A percentile compares a stretch with the other conserved stretches of the same genome.
These are phyloP conservation scores for Fusarium continuum DNA, from an alignment of 2,329 filamentous ascomycete genomes.

Conservation along the genomic window DNA sequence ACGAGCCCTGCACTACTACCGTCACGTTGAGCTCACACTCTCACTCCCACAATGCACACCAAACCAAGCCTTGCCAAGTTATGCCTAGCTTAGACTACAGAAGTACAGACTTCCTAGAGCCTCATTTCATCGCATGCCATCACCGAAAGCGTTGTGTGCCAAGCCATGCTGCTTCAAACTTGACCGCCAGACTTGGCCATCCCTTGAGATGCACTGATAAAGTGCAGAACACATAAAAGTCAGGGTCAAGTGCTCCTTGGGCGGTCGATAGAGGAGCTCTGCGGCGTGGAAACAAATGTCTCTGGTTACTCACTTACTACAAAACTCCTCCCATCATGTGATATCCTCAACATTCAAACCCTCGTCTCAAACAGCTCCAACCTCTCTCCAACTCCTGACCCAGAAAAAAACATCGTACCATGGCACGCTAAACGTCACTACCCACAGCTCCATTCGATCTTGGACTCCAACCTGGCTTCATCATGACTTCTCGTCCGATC, in stretches of 20 bases:
- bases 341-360: not conserved
- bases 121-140: constrained; percentile 19
- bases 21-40: not conserved
- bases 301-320: constrained; percentile 1
- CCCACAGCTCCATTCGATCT: not conserved
- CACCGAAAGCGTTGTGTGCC: not conserved
- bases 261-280: not conserved
- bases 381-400: not conserved
- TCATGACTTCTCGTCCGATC: not conserved
- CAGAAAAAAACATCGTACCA: constrained; percentile 2
- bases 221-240: too few species aligned
- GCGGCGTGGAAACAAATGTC: constrained; percentile 5
- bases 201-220: not conserved
- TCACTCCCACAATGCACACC: too few species aligned
- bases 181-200: constrained; percentile 6
- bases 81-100: not conserved
- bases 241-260: not conserved
- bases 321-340: not conserved
- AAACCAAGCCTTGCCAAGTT: constrained; percentile 10
- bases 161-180: not conserved
- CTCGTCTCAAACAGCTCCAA: not conserved
- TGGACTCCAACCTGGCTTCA: not conserved
- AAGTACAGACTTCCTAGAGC: constrained; percentile 4
- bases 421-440: not conserved
- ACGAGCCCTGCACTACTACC: not conserved